phyloP scores from a whole-genome alignment of 176 grass and related monocot genomes.

The Puccinellia tenuiflora region DNA sequence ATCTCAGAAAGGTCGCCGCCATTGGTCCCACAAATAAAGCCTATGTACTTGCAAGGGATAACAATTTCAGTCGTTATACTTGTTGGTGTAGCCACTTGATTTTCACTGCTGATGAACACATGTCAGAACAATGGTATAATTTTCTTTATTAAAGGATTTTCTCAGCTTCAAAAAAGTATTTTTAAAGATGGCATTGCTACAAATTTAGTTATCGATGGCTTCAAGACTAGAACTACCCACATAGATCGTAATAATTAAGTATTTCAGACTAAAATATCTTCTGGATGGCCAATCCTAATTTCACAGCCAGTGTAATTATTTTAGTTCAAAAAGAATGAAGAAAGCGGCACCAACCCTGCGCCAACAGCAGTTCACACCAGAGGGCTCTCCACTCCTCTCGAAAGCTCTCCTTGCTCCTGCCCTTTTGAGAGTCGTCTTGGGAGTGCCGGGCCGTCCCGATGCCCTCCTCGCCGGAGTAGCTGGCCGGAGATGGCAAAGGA shows the following conservation, averaged over 20 bases:
- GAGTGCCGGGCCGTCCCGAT: too few relatives aligned
- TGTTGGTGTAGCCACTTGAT: slow-evolving; percentile 33
- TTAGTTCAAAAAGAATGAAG: neutral
- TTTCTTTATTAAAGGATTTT: neutral
- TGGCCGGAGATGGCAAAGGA: too few relatives aligned
- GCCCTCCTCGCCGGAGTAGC: too few relatives aligned
- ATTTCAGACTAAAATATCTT: neutral
- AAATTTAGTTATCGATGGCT: neutral
- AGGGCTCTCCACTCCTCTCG: too few relatives aligned
- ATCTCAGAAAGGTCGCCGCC: slow-evolving; percentile 55
- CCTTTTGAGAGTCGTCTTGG: too few relatives aligned
- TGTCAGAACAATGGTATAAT: slow-evolving; percentile 5
- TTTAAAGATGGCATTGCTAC: neutral
- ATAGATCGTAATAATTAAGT: neutral
- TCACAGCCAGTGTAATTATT: neutral
- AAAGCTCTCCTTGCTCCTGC: too few relatives aligned
- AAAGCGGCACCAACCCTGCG: too few relatives aligned
- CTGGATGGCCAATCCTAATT: neutral
- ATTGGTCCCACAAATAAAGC: slow-evolving; percentile 45
- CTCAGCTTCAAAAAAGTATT: neutral
- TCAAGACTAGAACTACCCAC: neutral
- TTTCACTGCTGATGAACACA: slow-evolving; percentile 36
- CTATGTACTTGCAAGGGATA: slow-evolving; percentile 53
- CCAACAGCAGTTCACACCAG: too few relatives aligned
- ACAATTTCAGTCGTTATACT: slow-evolving; percentile 49